These are phyloP conservation scores for Trichomonas vaginalis DNA, from an alignment of 208 protist species.

Conservation along the genomic window DNA sequence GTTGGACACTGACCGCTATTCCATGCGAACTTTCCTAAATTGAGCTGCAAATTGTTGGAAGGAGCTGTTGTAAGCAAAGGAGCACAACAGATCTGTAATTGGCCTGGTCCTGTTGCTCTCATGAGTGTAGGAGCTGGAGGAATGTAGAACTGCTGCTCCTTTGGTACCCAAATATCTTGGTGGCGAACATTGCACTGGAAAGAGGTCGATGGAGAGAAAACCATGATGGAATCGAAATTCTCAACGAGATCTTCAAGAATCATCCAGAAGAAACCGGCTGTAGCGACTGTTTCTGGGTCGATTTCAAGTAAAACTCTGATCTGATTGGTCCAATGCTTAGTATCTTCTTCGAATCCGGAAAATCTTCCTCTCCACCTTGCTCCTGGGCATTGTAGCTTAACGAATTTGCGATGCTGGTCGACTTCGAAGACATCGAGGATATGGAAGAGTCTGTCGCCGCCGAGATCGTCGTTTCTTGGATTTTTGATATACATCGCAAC, in stretches of 20 bases:
- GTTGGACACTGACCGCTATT: not conserved
- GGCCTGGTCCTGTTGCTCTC: not conserved
- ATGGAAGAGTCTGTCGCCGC: not conserved
- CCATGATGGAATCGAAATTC: not conserved
- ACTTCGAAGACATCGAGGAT: not conserved
- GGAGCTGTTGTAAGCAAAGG: not conserved
- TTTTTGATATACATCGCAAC: not conserved
- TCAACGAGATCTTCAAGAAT: not conserved
- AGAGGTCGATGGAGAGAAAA: not conserved
- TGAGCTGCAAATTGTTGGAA: not conserved
- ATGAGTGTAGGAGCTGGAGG: not conserved
- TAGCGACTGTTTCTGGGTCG: not conserved
- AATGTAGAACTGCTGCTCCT: not conserved
- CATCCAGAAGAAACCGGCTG: not conserved
- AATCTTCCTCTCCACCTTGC: not conserved
- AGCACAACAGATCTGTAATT: not conserved
- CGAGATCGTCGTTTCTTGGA: not conserved
- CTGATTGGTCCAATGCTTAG: not conserved
- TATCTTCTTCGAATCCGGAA: not conserved
- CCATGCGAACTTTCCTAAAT: not conserved
- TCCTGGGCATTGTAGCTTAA: not conserved
- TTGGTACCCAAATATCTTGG: not conserved
- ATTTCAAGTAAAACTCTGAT: slow-evolving; percentile 3
- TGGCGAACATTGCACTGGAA: not conserved
- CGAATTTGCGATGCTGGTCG: not conserved